Conservation (phyloP, 176 grass and related monocot genomes). For the Raddia distichophylla region DNA sequence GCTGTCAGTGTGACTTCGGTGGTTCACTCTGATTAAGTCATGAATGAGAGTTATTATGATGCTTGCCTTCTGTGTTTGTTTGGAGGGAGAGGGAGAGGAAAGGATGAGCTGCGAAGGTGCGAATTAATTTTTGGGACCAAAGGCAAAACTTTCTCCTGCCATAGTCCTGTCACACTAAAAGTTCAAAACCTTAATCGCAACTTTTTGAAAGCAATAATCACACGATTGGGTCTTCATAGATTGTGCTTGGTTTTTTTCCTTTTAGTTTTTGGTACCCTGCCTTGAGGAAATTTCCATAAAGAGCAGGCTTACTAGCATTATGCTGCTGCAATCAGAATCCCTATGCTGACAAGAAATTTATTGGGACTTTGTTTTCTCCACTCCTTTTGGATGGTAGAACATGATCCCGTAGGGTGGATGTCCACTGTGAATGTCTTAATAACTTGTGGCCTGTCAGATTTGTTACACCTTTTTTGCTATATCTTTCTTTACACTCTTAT, state of each 20-base stretch:
- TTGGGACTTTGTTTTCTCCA: not conserved
- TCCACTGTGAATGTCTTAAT: not conserved
- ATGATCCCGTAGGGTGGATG: conserved; percentile 4
- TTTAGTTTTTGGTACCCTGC: conserved; percentile 1
- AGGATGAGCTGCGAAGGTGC: not conserved
- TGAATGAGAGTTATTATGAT: conserved; percentile 29
- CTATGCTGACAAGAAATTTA: not conserved
- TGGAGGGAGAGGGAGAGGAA: not conserved
- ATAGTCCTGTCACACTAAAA: not conserved
- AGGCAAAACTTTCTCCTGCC: conserved; percentile 16
- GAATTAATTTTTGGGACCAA: conserved; percentile 27
- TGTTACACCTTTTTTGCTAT: not conserved
- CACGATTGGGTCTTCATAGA: not conserved
- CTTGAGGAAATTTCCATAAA: conserved; percentile 21
- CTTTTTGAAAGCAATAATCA: conserved; percentile 2
- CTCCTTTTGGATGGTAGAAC: not conserved
- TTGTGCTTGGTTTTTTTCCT: not conserved
- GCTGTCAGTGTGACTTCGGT: conserved; percentile 35
- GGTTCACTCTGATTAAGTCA: conserved; percentile 34
- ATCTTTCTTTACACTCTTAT: not conserved
- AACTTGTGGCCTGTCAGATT: conserved; percentile 9
- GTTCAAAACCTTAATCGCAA: not conserved
- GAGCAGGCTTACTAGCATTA: conserved; percentile 13
- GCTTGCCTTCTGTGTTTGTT: conserved; percentile 30
- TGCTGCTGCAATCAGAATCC: not conserved